phyloP scores from a whole-genome alignment of 2,329 filamentous ascomycete genomes.

The Penicillium sp. region DNA sequence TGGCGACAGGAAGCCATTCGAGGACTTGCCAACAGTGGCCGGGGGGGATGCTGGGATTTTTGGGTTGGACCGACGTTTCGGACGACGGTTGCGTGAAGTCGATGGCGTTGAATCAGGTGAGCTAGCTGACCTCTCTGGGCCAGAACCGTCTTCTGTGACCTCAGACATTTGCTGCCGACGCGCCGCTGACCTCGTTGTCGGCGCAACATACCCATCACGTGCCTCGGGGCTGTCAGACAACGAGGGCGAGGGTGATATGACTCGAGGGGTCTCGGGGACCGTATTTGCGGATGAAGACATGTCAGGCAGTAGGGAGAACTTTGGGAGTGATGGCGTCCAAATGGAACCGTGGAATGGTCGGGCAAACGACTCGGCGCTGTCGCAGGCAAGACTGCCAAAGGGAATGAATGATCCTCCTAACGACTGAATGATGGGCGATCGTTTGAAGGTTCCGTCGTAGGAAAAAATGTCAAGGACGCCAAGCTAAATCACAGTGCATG shows the following conservation, averaged over 20 bases:
- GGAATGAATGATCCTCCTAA: conserved; percentile 22
- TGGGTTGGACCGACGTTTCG: conserved; percentile 42
- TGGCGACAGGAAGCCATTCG: conserved; percentile 45
- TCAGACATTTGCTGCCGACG: conserved; percentile 55
- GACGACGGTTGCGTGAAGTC: conserved; percentile 51
- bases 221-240: conserved; percentile 52
- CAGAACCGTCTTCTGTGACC: conserved; percentile 46
- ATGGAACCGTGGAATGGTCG: conserved; percentile 31
- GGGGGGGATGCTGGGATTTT: conserved; percentile 44
- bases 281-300: conserved; percentile 52
- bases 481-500: conserved; percentile 9
- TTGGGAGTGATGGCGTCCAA: conserved; percentile 48
- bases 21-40: conserved; percentile 38
- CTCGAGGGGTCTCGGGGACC: conserved; percentile 77
- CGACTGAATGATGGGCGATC: conserved; percentile 41
- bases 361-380: conserved; percentile 16
- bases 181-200: conserved; percentile 74
- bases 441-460: conserved; percentile 3
- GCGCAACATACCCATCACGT: conserved; percentile 68
- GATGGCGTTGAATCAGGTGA: conserved; percentile 19
- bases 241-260: conserved; percentile 86
- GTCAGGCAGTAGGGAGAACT: conserved; percentile 40
- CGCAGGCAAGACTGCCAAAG: conserved; percentile 27
- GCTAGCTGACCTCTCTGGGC: conserved; percentile 53
- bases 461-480: conserved; percentile 2